phyloP scores from a whole-genome alignment of 1,284 basidiomycete species.

The Sanghuangporus weigelae region DNA sequence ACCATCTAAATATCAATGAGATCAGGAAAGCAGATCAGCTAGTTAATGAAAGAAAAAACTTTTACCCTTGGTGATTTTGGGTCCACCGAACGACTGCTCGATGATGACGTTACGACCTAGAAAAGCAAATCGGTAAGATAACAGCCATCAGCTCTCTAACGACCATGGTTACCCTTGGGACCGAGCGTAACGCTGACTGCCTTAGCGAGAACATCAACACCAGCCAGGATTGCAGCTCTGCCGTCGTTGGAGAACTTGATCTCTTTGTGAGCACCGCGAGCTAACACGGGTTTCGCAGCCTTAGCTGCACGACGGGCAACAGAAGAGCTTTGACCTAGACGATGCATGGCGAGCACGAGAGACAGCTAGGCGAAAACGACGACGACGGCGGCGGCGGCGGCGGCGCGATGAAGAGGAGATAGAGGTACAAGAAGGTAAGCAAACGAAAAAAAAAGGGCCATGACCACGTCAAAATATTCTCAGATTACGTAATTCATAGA shows the following conservation, averaged over 20 bases:
- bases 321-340: slow-evolving; percentile 28
- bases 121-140: slow-evolving; percentile 16
- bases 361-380: neutral
- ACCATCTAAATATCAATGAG: slow-evolving; percentile 60
- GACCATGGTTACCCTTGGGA: slow-evolving; percentile 71
- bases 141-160: neutral
- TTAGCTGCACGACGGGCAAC: slow-evolving; percentile 41
- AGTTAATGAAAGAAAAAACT: slow-evolving; percentile 19
- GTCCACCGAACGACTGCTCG: slow-evolving; percentile 95
- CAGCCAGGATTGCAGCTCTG: slow-evolving; percentile 88
- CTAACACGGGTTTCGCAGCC: slow-evolving; percentile 43
- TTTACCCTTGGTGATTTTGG: slow-evolving; percentile 94
- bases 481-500: neutral
- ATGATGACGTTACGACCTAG: slow-evolving; percentile 96
- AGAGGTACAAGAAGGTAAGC: neutral
- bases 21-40: neutral
- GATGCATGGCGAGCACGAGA: slow-evolving; percentile 11
- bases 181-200: slow-evolving; percentile 94
- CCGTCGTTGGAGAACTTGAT: slow-evolving; percentile 97
- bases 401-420: neutral
- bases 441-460: neutral
- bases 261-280: slow-evolving; percentile 87
- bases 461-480: neutral
- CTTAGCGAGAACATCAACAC: slow-evolving; percentile 95
- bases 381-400: neutral